Conservation (phyloP, 768 basidiomycete species). For the Suillus tomentosus region DNA sequence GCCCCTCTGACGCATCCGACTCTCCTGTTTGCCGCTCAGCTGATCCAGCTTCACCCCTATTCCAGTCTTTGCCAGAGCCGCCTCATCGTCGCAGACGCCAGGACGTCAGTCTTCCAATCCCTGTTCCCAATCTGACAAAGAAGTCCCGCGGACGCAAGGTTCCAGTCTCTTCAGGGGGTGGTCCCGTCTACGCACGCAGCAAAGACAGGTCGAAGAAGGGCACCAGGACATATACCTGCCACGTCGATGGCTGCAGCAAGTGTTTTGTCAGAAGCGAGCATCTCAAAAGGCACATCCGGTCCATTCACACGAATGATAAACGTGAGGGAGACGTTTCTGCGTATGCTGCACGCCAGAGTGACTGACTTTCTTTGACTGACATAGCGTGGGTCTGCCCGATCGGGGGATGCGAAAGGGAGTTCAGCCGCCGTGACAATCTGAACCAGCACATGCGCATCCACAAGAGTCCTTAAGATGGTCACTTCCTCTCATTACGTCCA, state of each 20-base stretch:
- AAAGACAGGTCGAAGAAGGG: conserved; percentile 37
- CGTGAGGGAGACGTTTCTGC: conserved; percentile 50
- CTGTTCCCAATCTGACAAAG: conserved; percentile 52
- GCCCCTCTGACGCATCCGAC: conserved; percentile 26
- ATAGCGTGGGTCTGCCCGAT: conserved; percentile 48
- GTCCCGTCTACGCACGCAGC: conserved; percentile 25
- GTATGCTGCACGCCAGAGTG: conserved; percentile 5
- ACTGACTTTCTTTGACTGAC: conserved; percentile 2
- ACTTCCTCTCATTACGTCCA: neutral
- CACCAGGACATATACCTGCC: conserved; percentile 60
- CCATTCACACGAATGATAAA: conserved; percentile 83
- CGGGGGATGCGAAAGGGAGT: conserved; percentile 66
- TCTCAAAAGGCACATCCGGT: conserved; percentile 77
- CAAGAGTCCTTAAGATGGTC: conserved; percentile 12
- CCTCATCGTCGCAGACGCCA: conserved; percentile 24
- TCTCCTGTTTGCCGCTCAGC: conserved; percentile 11
- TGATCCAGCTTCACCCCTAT: conserved; percentile 3
- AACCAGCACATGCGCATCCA: conserved; percentile 75
- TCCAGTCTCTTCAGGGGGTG: conserved; percentile 37
- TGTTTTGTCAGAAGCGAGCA: conserved; percentile 81
- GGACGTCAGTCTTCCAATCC: conserved; percentile 39
- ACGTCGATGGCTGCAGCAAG: conserved; percentile 73
- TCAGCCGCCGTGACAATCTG: conserved; percentile 77
- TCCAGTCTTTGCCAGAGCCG: conserved; percentile 13
- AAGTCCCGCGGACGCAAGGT: conserved; percentile 50